phyloP scores from a whole-genome alignment of 306 rosid species.

The Morella rubra region DNA sequence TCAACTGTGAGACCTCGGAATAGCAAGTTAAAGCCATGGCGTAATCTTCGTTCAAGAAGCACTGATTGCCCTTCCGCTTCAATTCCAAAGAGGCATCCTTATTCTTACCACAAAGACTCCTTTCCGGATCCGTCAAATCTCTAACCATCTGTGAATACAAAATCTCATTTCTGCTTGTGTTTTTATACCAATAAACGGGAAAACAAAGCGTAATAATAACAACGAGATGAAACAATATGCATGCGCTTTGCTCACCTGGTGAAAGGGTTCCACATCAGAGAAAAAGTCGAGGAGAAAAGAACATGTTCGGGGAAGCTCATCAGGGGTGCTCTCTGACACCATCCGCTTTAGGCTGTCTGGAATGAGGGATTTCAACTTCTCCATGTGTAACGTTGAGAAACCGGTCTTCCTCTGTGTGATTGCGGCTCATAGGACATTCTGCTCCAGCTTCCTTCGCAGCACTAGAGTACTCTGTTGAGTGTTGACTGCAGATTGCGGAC shows the following conservation, averaged over 20 bases:
- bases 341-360: constrained; percentile 55
- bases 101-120: constrained; percentile 67
- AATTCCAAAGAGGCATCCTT: constrained; percentile 57
- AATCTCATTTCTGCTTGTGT: neutral
- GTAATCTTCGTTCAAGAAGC: constrained; percentile 53
- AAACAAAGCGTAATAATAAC: neutral
- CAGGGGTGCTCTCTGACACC: constrained; percentile 40
- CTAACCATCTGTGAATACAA: constrained; percentile 42
- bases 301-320: constrained; percentile 50
- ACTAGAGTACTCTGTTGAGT: too few species aligned
- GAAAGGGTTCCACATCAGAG: constrained; percentile 60
- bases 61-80: constrained; percentile 66
- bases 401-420: neutral
- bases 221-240: neutral
- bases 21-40: constrained; percentile 55
- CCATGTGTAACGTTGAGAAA: constrained; percentile 42
- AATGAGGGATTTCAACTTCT: constrained; percentile 59
- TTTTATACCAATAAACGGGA: neutral
- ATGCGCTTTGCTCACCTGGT: constrained; percentile 39
- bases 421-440: too few species aligned
- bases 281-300: constrained; percentile 57
- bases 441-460: too few species aligned
- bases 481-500: too few species aligned
- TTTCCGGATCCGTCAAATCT: constrained; percentile 53
- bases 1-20: constrained; percentile 46